These are phyloP conservation scores for Lippia alba DNA, from an alignment of 305 asterid species.

Conservation along the genomic window DNA sequence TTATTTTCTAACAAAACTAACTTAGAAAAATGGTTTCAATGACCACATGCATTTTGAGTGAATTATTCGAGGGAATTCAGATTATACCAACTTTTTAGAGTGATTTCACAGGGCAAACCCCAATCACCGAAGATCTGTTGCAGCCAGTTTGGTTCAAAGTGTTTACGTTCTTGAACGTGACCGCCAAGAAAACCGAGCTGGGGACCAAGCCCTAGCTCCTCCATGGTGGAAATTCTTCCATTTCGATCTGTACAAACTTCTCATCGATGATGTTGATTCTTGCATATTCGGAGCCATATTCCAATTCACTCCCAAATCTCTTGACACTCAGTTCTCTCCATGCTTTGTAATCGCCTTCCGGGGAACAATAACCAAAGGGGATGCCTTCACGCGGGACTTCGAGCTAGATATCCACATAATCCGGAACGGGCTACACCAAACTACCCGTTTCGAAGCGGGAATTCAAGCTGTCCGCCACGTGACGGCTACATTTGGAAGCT, in stretches of 20 bases:
- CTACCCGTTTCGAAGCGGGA: conserved; percentile 79
- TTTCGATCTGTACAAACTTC: conserved; percentile 60
- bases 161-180: conserved; percentile 86
- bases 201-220: conserved; percentile 76
- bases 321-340: conserved; percentile 45
- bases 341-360: conserved; percentile 72
- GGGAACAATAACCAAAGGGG: conserved; percentile 92
- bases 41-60: background rate
- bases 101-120: conserved; percentile 63
- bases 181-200: conserved; percentile 76
- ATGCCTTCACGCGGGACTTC: conserved; percentile 74
- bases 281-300: conserved; percentile 83
- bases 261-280: conserved; percentile 77
- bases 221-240: conserved; percentile 85
- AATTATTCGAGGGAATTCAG: background rate
- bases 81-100: background rate
- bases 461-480: conserved; percentile 79
- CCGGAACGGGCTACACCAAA: conserved; percentile 75
- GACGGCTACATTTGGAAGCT: conserved; percentile 69
- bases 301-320: conserved; percentile 41
- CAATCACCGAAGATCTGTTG: conserved; percentile 68
- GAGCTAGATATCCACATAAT: conserved; percentile 74
- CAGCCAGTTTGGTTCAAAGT: conserved; percentile 89
- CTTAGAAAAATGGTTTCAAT: conserved; percentile 1
- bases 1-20: background rate